These are phyloP conservation scores for Neurospora cerealis DNA, from an alignment of 495 filamentous ascomycete genomes.

Conservation along the genomic window DNA sequence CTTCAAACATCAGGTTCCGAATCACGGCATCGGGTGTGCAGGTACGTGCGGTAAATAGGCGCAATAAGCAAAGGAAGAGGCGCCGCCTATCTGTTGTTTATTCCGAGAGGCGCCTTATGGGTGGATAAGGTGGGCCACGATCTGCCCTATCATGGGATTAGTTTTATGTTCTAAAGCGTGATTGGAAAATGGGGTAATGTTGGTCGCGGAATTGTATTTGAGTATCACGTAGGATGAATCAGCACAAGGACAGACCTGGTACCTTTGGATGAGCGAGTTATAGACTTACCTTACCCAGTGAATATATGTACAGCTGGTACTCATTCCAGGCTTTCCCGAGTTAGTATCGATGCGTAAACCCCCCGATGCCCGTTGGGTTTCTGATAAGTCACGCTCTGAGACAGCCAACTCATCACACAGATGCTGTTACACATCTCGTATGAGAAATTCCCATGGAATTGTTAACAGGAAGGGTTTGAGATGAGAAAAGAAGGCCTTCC, in stretches of 20 bases:
- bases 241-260: neutral
- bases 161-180: neutral
- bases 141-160: neutral
- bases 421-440: neutral
- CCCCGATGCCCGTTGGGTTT: neutral
- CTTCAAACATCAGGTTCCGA: neutral
- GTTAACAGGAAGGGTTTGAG: neutral
- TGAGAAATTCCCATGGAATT: neutral
- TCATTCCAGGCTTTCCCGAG: neutral
- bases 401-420: slow-evolving; percentile 4
- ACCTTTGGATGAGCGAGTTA: neutral
- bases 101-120: neutral
- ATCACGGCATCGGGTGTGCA: neutral
- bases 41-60: neutral
- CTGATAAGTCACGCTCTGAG: neutral
- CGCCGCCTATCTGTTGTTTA: neutral
- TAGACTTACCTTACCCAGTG: neutral
- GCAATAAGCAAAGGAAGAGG: neutral
- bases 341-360: neutral
- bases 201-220: neutral
- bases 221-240: neutral
- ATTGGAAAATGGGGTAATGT: neutral
- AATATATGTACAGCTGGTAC: no score
- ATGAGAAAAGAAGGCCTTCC: neutral
- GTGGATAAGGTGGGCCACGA: neutral